Percentiles rank a stretch among this genome's conserved stretches.
Conservation (phyloP, 805 yeast species). For the Candida alai region DNA sequence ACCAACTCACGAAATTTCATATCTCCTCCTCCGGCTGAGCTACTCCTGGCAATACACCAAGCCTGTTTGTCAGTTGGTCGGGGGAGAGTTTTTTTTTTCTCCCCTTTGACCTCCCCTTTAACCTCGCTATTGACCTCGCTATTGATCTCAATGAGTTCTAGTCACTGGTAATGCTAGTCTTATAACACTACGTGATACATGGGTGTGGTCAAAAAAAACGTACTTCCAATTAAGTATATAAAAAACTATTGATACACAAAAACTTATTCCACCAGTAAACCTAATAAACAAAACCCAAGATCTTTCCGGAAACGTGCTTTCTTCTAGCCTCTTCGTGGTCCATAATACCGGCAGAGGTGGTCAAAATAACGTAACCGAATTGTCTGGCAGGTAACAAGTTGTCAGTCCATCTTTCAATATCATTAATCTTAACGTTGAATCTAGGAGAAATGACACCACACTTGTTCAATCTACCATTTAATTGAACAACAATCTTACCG, state of each 20-base stretch:
- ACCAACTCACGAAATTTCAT: slow-evolving; percentile 9
- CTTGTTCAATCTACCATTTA: slow-evolving; percentile 98
- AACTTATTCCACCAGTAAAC: background rate
- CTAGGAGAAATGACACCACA: slow-evolving; percentile 99
- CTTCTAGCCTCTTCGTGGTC: slow-evolving; percentile 99
- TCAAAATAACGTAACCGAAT: slow-evolving; percentile 94
- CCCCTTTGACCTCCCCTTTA: too few species aligned
- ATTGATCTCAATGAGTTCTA: too few species aligned
- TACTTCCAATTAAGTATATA: background rate
- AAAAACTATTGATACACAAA: slow-evolving; percentile 3
- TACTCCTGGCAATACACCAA: too few species aligned
- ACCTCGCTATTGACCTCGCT: too few species aligned
- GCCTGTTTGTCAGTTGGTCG: too few species aligned
- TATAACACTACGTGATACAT: background rate
- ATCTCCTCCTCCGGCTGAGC: too few species aligned
- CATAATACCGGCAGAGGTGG: slow-evolving; percentile 99
- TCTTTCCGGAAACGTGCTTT: slow-evolving; percentile 99
- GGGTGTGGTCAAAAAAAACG: background rate
- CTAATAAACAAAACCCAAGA: slow-evolving; percentile 96
- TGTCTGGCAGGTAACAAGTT: slow-evolving; percentile 99
- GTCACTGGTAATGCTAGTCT: too few species aligned
- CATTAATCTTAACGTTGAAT: slow-evolving; percentile 93
- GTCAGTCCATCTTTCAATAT: slow-evolving; percentile 97
- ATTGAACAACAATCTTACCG: slow-evolving; percentile 94
- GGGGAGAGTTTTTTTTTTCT: too few species aligned